Evolutionary conservation across 768 basidiomycete species (phyloP).

Genomic region (Serendipita sp.): DNA sequence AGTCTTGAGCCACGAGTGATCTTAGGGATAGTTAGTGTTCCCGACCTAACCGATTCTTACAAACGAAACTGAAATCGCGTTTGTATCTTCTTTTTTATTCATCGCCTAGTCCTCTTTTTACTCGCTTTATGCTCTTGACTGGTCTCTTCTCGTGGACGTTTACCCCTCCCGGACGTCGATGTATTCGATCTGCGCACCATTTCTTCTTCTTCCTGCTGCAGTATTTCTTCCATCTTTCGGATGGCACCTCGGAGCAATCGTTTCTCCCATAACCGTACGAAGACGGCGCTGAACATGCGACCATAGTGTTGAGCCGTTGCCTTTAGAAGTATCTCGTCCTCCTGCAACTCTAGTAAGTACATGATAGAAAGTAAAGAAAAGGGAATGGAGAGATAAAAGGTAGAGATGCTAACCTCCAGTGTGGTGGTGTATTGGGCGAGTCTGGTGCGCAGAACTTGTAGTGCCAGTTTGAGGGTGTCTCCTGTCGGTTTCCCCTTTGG

Average conservation of each 20-base stretch:
- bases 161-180: neutral
- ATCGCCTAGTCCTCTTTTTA: neutral
- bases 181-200: neutral
- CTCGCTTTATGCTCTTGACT: neutral
- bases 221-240: conserved; percentile 8
- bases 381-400: conserved; percentile 4
- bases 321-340: conserved; percentile 32
- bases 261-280: conserved; percentile 73
- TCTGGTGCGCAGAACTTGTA: conserved; percentile 34
- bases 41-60: too few relatives aligned
- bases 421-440: conserved; percentile 40
- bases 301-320: conserved; percentile 26
- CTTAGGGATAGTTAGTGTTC: too few relatives aligned
- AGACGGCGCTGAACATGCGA: conserved; percentile 34
- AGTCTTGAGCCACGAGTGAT: too few relatives aligned
- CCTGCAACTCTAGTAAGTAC: conserved; percentile 19
- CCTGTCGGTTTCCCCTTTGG: conserved; percentile 54
- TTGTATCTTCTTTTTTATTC: neutral
- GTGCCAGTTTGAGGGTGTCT: conserved; percentile 30
- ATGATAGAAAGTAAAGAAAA: neutral
- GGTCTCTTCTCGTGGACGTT: neutral
- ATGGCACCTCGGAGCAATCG: conserved; percentile 32
- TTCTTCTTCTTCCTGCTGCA: neutral
- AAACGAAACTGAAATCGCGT: too few relatives aligned
- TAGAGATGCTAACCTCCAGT: conserved; percentile 32